Evolutionary conservation across 257 asterid genomes (phyloP).

Genomic region (Thymus mandschuricus): DNA sequence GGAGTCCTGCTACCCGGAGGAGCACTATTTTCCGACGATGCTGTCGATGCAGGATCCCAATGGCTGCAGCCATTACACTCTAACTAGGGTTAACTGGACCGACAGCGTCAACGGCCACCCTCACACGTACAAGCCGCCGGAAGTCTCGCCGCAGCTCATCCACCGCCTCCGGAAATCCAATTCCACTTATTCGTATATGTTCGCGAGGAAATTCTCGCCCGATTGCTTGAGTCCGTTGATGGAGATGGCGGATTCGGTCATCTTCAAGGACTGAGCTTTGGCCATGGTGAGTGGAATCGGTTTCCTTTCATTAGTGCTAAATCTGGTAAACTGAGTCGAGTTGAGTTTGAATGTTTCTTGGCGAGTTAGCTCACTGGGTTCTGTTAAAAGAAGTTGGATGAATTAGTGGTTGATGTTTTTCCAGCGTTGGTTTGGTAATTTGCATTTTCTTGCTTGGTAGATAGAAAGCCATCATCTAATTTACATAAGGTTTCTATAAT

Average conservation of each 20-base stretch:
- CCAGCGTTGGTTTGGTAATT: too few species aligned
- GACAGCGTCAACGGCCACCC: constrained; percentile 81
- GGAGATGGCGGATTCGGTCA: constrained; percentile 75
- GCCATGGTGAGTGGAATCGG: constrained; percentile 47
- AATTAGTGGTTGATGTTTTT: too few species aligned
- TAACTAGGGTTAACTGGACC: constrained; percentile 91
- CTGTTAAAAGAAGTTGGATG: too few species aligned
- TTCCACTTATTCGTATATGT: constrained; percentile 60
- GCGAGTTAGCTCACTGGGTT: background rate
- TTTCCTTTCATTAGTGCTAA: background rate
- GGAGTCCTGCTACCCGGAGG: constrained; percentile 85
- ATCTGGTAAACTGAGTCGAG: constrained; percentile 10
- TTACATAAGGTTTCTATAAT: too few species aligned
- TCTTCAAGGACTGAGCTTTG: constrained; percentile 68
- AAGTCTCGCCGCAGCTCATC: constrained; percentile 65
- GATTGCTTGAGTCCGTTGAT: constrained; percentile 75
- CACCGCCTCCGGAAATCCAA: constrained; percentile 65
- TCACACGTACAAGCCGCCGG: constrained; percentile 70
- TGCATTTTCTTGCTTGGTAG: background rate
- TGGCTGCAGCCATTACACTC: constrained; percentile 59
- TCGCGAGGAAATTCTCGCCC: constrained; percentile 82
- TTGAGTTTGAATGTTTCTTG: constrained; percentile 14
- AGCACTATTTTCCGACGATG: constrained; percentile 89
- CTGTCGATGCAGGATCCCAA: constrained; percentile 75
- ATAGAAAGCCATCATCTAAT: background rate